These are phyloP conservation scores for Trametes sp. DNA, from an alignment of 1,284 basidiomycete genomes.

Conservation along the genomic window DNA sequence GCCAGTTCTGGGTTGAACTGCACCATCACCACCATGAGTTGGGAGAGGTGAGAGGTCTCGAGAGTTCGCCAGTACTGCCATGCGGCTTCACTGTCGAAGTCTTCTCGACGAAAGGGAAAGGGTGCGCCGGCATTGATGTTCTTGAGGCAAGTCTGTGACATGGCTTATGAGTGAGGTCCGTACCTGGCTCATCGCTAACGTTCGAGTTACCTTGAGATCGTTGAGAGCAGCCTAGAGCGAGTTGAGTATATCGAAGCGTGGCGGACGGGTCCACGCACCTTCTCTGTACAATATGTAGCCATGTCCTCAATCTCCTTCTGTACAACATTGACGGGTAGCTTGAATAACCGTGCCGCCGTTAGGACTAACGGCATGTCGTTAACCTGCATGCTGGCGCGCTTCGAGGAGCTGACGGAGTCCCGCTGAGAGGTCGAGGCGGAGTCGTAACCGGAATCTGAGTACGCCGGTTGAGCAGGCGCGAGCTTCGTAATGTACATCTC, in stretches of 20 bases:
- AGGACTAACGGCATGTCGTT: slow-evolving; percentile 80
- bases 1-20: slow-evolving; percentile 88
- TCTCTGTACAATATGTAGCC: slow-evolving; percentile 78
- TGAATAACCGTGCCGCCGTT: slow-evolving; percentile 79
- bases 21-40: slow-evolving; percentile 90
- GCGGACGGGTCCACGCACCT: slow-evolving; percentile 53
- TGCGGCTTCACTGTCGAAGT: slow-evolving; percentile 83
- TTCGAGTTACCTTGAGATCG: slow-evolving; percentile 76
- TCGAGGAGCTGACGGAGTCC: slow-evolving; percentile 56
- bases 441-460: slow-evolving; percentile 73
- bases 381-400: slow-evolving; percentile 55
- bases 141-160: slow-evolving; percentile 82
- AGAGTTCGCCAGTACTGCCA: slow-evolving; percentile 86
- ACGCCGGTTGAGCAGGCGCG: slow-evolving; percentile 56
- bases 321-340: slow-evolving; percentile 70
- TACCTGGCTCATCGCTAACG: not conserved
- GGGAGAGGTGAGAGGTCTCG: slow-evolving; percentile 88
- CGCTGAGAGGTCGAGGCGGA: slow-evolving; percentile 64
- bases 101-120: slow-evolving; percentile 87
- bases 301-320: slow-evolving; percentile 81
- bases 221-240: slow-evolving; percentile 73
- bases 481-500: slow-evolving; percentile 88
- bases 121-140: slow-evolving; percentile 87
- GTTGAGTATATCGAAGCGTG: not conserved
- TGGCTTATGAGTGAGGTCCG: not conserved